Base-by-base conservation (phyloP, 305 asterid genomes). In the Solanum hybrid region DNA sequence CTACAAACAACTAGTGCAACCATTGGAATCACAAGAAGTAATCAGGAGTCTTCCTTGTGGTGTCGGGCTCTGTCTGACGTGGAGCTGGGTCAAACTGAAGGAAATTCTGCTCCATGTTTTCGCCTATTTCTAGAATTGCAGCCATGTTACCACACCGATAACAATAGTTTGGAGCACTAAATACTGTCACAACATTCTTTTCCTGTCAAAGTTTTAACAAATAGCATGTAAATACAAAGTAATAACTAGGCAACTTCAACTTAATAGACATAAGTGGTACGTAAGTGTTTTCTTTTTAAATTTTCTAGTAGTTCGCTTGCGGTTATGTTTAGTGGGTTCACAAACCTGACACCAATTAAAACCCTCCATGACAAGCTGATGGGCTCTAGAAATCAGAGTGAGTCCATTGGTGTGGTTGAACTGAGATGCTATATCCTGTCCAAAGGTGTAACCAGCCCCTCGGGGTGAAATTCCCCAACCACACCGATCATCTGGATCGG, bases 381-480 rank as follows among this genome's bases (percentile, higher is more conserved):
- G 93, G 46, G 93, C 93, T 90, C 93, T 88, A 79, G 93, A 92
- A 89, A 91, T 92, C 56, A 92, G 88, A 42, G 90, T 64, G 51
- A 92, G 92, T 22, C 93, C 93, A 89, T 92, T 92, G 51, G 92
- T 89, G 90, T 92, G 93, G 93, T 90, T 91, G 88, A 90, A 90
- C 87, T 91, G 93, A 26, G 91, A 75, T 66, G 93, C 92, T 86
- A 90, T 88, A 78, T 89, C 96, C 94, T 95, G 98, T 90, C 98
- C 97, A 76, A 95, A 95, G 86, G 97, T 95, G 89, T 95, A 95
- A 29, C 98, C 98, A 93, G 98, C 98, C 88, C 98, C 98, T 88
- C 98, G 98, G 24, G 98, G 98, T 34, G 98, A 95, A 79, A 95
- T 95, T 26, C 98, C 98, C 98, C 98, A 95, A 88, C 98, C 98